Percentiles rank a stretch among this genome's conserved stretches.
Conservation (phyloP, 2,329 filamentous ascomycete genomes). For the Pseudogymnoascus sp. region DNA sequence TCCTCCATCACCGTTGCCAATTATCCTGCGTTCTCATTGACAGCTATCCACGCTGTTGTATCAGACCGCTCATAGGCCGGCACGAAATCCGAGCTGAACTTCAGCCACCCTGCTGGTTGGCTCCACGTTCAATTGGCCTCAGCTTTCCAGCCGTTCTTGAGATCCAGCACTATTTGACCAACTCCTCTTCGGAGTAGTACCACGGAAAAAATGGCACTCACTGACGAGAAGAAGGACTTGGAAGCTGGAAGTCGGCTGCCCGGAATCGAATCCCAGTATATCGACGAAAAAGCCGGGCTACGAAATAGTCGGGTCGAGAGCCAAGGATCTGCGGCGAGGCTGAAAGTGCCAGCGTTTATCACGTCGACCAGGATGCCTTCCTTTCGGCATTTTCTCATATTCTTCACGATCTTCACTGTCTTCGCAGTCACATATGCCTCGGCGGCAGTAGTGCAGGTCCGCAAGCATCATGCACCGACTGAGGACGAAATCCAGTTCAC, state of each 20-base stretch:
- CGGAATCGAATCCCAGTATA: neutral
- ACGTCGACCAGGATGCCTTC: neutral
- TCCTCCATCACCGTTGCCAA: neutral
- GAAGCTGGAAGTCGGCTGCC: neutral
- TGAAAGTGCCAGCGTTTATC: neutral
- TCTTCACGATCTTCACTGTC: neutral
- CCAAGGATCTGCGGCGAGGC: neutral
- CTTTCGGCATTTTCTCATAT: neutral
- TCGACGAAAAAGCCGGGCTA: neutral
- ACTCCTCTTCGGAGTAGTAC: neutral
- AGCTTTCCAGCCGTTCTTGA: constrained; percentile 1
- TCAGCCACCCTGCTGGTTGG: constrained; percentile 1
- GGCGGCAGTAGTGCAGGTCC: neutral
- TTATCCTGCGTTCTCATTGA: neutral
- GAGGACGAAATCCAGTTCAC: constrained; percentile 1
- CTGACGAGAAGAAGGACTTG: neutral
- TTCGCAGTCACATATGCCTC: neutral
- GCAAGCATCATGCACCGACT: neutral
- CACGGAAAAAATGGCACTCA: neutral
- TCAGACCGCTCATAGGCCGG: neutral
- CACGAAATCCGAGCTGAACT: neutral
- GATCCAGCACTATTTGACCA: neutral
- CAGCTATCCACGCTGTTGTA: neutral
- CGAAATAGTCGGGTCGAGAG: neutral
- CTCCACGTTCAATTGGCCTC: constrained; percentile 9